phyloP scores from a whole-genome alignment of 179 eudicot genomes.

The Beta lomatogona region DNA sequence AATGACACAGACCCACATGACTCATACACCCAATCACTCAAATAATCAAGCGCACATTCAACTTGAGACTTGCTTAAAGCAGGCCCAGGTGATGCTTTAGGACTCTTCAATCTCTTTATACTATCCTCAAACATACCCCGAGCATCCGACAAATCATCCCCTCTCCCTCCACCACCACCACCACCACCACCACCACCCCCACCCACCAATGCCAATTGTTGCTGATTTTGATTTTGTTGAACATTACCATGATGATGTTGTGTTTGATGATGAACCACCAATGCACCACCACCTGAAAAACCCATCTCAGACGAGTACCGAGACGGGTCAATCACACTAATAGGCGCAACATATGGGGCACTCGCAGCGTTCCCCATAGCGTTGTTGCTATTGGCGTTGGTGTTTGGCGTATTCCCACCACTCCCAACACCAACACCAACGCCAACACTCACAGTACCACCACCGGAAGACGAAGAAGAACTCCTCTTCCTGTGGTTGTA shows the following conservation, averaged over 20 bases:
- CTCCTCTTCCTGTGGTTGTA: constrained; percentile 50
- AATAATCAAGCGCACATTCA: constrained; percentile 49
- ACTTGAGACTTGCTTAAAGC: constrained; percentile 53
- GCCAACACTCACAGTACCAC: constrained; percentile 16
- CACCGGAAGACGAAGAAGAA: constrained; percentile 26
- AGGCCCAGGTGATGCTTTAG: constrained; percentile 57
- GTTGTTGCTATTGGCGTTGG: neutral
- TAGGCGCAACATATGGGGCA: constrained; percentile 29
- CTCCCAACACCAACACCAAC: constrained; percentile 19
- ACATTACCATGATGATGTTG: constrained; percentile 4
- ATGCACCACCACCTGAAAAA: constrained; percentile 21
- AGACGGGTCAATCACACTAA: constrained; percentile 38
- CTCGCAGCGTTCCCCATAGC: neutral
- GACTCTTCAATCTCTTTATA: constrained; percentile 69
- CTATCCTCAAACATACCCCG: constrained; percentile 66
- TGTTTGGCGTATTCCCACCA: neutral
- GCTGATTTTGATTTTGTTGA: constrained; percentile 30
- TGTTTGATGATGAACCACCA: constrained; percentile 25
- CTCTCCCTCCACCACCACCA: constrained; percentile 47
- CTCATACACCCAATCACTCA: constrained; percentile 76
- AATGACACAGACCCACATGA: constrained; percentile 64
- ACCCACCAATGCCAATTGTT: constrained; percentile 41
- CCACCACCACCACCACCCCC: constrained; percentile 23
- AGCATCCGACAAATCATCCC: constrained; percentile 56
- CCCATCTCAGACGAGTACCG: constrained; percentile 30